phyloP scores from a whole-genome alignment of 192 early-diverging fungal genomes.

The Geranomyces michiganensis region DNA sequence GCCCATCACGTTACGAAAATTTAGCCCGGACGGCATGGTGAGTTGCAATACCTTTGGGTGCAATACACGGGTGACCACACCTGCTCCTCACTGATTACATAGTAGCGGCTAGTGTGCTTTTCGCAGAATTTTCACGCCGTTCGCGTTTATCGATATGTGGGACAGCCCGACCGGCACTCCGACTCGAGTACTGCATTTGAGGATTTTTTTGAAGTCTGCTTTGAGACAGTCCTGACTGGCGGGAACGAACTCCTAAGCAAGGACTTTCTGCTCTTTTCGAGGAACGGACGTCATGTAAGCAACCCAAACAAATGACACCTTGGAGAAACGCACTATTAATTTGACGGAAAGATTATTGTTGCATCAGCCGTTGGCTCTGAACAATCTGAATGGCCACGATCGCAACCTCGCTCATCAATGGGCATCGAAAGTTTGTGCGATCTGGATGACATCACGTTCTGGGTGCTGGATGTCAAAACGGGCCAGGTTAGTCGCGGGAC shows the following conservation, averaged over 20 bases:
- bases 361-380: conserved; percentile 52
- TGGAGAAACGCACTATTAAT: neutral
- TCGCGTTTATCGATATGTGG: conserved; percentile 36
- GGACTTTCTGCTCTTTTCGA: conserved; percentile 70
- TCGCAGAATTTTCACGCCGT: conserved; percentile 44
- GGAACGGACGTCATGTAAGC: conserved; percentile 55
- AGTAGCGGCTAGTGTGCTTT: conserved; percentile 50
- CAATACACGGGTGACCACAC: neutral
- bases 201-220: conserved; percentile 42
- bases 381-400: neutral
- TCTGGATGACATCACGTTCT: conserved; percentile 70
- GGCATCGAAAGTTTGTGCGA: conserved; percentile 51
- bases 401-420: conserved; percentile 38
- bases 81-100: neutral
- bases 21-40: conserved; percentile 58
- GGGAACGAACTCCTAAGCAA: conserved; percentile 54
- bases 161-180: conserved; percentile 5
- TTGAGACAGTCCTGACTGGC: conserved; percentile 42
- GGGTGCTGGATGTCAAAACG: conserved; percentile 59
- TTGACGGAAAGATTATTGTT: conserved; percentile 57
- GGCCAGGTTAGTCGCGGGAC: conserved; percentile 53
- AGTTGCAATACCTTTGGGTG: neutral
- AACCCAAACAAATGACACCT: neutral
- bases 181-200: conserved; percentile 27
- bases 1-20: conserved; percentile 37